Evolutionary conservation across 495 filamentous ascomycete species (phyloP).

Genomic region (Neurospora cerealis): DNA sequence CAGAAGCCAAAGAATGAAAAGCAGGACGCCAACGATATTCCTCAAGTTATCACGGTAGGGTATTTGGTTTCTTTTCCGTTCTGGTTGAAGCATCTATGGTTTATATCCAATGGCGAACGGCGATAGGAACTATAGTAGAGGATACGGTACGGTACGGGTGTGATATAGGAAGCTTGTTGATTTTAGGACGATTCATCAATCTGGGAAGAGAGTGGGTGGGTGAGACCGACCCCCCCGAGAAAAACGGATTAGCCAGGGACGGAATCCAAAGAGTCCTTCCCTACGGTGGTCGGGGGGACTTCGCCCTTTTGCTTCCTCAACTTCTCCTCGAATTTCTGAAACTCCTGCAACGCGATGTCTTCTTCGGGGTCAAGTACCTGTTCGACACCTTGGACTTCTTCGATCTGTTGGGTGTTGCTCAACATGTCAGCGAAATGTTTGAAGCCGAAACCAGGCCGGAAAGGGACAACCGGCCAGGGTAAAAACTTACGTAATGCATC

Average conservation of each 20-base stretch:
- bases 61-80: background rate
- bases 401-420: constrained; percentile 49
- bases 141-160: background rate
- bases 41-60: background rate
- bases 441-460: background rate
- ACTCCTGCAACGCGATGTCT: constrained; percentile 80
- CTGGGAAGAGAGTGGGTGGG: background rate
- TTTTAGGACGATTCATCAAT: background rate
- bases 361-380: constrained; percentile 90
- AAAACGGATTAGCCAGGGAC: constrained; percentile 32
- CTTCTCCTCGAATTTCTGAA: constrained; percentile 95
- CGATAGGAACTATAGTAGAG: background rate
- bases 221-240: background rate
- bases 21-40: background rate
- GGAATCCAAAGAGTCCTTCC: constrained; percentile 58
- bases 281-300: constrained; percentile 44
- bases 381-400: constrained; percentile 87
- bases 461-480: background rate
- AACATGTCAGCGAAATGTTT: background rate
- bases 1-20: background rate
- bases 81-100: background rate
- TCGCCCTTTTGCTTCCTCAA: constrained; percentile 62
- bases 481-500: constrained; percentile 53
- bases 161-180: background rate
- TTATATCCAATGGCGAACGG: background rate